A percentile compares a stretch with the other conserved stretches of the same genome.
phyloP scores from a whole-genome alignment of 164 flowering plant species.

The Annona squamosa region DNA sequence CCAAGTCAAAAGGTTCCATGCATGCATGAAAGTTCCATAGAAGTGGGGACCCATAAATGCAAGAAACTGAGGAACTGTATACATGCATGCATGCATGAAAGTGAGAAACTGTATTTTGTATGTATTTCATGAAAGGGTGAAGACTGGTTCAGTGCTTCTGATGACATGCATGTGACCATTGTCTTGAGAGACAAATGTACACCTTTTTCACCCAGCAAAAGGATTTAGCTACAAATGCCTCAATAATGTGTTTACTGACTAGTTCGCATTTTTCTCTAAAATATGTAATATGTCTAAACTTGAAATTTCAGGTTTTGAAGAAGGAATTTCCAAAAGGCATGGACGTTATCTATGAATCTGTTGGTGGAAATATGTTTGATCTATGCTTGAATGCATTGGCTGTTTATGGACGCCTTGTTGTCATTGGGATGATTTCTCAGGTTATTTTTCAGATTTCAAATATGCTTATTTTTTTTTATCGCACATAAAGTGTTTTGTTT shows the following conservation, averaged over 20 bases:
- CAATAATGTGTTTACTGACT: not conserved
- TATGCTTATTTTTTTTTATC: not conserved
- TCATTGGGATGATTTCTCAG: constrained; percentile 99
- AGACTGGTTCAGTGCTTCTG: too few relatives aligned
- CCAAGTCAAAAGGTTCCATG: not conserved
- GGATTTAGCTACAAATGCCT: not conserved
- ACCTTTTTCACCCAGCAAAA: too few relatives aligned
- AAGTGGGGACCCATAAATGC: not conserved
- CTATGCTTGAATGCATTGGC: constrained; percentile 89
- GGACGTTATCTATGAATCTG: constrained; percentile 91
- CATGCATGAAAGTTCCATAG: too few relatives aligned
- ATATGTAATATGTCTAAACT: not conserved
- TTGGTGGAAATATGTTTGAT: constrained; percentile 91
- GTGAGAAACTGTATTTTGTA: too few relatives aligned
- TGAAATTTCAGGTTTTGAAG: constrained; percentile 62
- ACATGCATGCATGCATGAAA: not conserved
- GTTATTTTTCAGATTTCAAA: constrained; percentile 23
- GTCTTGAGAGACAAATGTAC: too few relatives aligned
- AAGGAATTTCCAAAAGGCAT: constrained; percentile 87
- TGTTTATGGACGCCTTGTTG: constrained; percentile 71
- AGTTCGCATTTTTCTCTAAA: not conserved
- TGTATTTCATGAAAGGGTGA: not conserved
- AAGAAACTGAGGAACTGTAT: not conserved
- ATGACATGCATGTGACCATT: too few relatives aligned
- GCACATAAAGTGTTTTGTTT: not conserved